These are phyloP conservation scores for Neoscytalidium dimidiatum DNA, from an alignment of 2,329 filamentous ascomycete genomes.

Conservation along the genomic window DNA sequence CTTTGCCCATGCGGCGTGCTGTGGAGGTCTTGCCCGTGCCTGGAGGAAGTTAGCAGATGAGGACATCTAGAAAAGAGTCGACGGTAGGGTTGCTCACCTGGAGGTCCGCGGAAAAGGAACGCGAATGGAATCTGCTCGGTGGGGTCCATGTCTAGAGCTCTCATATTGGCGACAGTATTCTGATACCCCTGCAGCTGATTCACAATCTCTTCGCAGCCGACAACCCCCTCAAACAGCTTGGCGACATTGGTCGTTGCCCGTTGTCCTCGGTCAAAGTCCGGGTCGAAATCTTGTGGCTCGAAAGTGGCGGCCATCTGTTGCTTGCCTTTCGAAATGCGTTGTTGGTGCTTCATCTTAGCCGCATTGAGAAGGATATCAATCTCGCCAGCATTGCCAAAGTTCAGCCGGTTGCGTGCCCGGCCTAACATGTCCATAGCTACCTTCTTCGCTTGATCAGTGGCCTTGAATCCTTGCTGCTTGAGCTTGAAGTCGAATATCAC, in stretches of 20 bases:
- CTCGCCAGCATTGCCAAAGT: slow-evolving; percentile 74
- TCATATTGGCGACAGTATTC: slow-evolving; percentile 54
- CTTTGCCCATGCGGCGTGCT: slow-evolving; percentile 71
- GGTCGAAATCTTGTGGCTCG: slow-evolving; percentile 58
- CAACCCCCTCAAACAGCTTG: slow-evolving; percentile 58
- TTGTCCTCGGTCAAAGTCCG: slow-evolving; percentile 58
- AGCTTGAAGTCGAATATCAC: slow-evolving; percentile 66
- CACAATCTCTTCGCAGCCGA: slow-evolving; percentile 61
- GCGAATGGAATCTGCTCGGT: slow-evolving; percentile 63
- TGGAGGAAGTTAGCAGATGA: slow-evolving; percentile 28
- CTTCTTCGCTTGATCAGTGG: slow-evolving; percentile 53
- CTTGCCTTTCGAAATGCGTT: slow-evolving; percentile 30
- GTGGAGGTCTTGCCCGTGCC: slow-evolving; percentile 74
- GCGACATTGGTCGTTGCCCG: slow-evolving; percentile 51
- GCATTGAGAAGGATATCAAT: slow-evolving; percentile 67
- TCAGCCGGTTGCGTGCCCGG: slow-evolving; percentile 61
- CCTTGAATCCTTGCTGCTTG: slow-evolving; percentile 54
- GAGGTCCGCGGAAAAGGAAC: slow-evolving; percentile 68
- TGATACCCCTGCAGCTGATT: slow-evolving; percentile 58
- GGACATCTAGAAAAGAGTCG: neutral
- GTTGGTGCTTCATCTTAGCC: slow-evolving; percentile 57
- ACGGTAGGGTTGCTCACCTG: slow-evolving; percentile 48
- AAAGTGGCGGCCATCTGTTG: slow-evolving; percentile 29
- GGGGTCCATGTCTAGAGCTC: slow-evolving; percentile 55
- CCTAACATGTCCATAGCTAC: slow-evolving; percentile 63